Evolutionary conservation across 352 stramenopile genomes (phyloP).

Genomic region (Phytophthora pistaciae): DNA sequence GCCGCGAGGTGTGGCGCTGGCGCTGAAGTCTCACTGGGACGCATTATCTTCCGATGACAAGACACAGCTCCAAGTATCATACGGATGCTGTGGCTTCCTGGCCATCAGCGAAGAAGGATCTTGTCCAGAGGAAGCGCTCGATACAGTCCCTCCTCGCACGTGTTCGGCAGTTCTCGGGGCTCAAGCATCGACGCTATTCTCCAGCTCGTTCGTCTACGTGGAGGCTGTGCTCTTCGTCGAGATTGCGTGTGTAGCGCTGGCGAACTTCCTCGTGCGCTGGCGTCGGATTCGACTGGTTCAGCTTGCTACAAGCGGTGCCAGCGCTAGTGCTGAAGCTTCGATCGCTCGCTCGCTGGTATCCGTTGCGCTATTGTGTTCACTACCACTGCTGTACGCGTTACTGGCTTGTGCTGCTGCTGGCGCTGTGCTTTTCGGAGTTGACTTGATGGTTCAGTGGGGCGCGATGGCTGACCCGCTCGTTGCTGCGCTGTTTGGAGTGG

Average conservation of each 20-base stretch:
- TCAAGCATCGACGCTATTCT: constrained; percentile 46
- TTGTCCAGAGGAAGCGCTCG: constrained; percentile 63
- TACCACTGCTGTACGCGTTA: constrained; percentile 49
- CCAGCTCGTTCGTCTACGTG: constrained; percentile 48
- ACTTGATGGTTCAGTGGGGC: constrained; percentile 53
- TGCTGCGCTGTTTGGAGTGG: constrained; percentile 48
- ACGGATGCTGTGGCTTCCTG: constrained; percentile 67
- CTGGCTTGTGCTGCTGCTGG: constrained; percentile 32
- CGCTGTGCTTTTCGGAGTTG: constrained; percentile 44
- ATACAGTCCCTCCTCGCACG: constrained; percentile 42
- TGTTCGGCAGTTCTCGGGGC: constrained; percentile 41
- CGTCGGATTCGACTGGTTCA: constrained; percentile 49
- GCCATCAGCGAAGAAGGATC: constrained; percentile 38
- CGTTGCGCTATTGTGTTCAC: constrained; percentile 43
- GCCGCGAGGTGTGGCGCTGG: constrained; percentile 33
- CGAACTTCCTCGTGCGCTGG: constrained; percentile 67
- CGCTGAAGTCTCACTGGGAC: constrained; percentile 41
- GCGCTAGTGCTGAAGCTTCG: constrained; percentile 21
- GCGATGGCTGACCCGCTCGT: constrained; percentile 44
- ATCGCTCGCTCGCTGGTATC: constrained; percentile 47
- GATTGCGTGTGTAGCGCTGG: constrained; percentile 40
- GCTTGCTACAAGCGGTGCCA: constrained; percentile 27
- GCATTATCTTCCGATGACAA: constrained; percentile 25
- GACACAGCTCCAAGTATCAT: constrained; percentile 43
- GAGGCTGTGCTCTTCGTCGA: constrained; percentile 46